Conservation (phyloP, 306 rosid species). For the Argentina anserina region DNA sequence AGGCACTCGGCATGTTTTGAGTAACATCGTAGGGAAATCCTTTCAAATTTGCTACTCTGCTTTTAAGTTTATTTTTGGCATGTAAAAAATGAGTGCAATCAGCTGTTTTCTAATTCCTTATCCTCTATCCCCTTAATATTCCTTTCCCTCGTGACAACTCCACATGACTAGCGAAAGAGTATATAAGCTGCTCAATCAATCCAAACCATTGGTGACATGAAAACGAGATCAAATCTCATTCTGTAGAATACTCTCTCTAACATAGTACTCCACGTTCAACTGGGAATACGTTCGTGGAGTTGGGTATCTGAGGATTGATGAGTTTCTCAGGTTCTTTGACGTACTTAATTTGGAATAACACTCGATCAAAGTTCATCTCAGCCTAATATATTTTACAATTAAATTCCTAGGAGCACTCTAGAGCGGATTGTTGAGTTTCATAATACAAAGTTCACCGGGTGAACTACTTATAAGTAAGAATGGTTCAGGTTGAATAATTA, state of each 20-base stretch:
- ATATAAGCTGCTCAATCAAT: neutral
- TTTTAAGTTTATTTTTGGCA: constrained; percentile 27
- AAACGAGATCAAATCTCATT: neutral
- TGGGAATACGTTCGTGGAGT: neutral
- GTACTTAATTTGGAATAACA: no score
- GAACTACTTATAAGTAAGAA: no score
- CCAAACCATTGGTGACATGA: neutral
- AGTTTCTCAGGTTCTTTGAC: neutral
- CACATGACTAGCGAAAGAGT: neutral
- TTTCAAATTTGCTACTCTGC: constrained; percentile 26
- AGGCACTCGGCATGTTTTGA: constrained; percentile 32
- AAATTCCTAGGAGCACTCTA: no score
- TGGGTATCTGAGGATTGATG: neutral
- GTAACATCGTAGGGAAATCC: constrained; percentile 11
- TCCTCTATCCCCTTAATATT: neutral
- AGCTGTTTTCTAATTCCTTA: constrained; percentile 17
- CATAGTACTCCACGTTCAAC: neutral
- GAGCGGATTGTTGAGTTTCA: no score
- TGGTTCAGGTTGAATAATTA: no score
- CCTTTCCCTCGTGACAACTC: neutral
- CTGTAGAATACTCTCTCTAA: no score
- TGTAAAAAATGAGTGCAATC: constrained; percentile 28
- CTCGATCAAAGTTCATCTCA: no score
- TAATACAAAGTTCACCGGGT: no score
- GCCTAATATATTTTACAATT: neutral